Percentiles rank a stretch among this genome's conserved stretches.
These are phyloP conservation scores for Pichia scutulata DNA, from an alignment of 805 yeast species.

Conservation along the genomic window DNA sequence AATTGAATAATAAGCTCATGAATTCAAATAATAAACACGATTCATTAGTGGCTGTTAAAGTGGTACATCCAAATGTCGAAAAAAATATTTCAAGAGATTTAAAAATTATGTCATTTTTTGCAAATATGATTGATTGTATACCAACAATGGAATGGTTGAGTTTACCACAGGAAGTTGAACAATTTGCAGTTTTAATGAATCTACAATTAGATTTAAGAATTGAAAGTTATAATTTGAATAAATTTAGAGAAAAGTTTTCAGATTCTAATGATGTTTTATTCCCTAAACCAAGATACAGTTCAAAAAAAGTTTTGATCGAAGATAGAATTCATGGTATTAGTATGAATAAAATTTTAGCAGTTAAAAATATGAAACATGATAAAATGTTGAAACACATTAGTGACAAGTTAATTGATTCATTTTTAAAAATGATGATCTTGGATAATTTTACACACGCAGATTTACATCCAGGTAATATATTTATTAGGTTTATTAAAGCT, in stretches of 20 bases:
- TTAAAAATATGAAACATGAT: conserved; percentile 36
- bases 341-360: conserved; percentile 58
- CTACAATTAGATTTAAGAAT: conserved; percentile 84
- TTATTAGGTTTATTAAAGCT: conserved; percentile 40
- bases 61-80: conserved; percentile 83
- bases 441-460: conserved; percentile 97
- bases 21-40: conserved; percentile 28
- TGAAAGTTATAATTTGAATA: conserved; percentile 73
- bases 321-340: conserved; percentile 80
- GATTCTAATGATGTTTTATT: conserved; percentile 57
- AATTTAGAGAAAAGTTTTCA: conserved; percentile 63
- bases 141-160: conserved; percentile 99
- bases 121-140: conserved; percentile 54
- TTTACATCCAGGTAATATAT: conserved; percentile 92
- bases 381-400: conserved; percentile 59
- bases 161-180: conserved; percentile 87
- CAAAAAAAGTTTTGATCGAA: conserved; percentile 72
- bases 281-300: conserved; percentile 69
- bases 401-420: conserved; percentile 83
- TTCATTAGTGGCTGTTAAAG: conserved; percentile 78
- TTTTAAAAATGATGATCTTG: conserved; percentile 82
- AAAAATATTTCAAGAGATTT: conserved; percentile 70
- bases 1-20: conserved; percentile 39
- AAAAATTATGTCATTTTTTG: conserved; percentile 76
- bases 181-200: conserved; percentile 79